phyloP scores from a whole-genome alignment of 345 rosid species.

The Erysimum cheiranthoides region DNA sequence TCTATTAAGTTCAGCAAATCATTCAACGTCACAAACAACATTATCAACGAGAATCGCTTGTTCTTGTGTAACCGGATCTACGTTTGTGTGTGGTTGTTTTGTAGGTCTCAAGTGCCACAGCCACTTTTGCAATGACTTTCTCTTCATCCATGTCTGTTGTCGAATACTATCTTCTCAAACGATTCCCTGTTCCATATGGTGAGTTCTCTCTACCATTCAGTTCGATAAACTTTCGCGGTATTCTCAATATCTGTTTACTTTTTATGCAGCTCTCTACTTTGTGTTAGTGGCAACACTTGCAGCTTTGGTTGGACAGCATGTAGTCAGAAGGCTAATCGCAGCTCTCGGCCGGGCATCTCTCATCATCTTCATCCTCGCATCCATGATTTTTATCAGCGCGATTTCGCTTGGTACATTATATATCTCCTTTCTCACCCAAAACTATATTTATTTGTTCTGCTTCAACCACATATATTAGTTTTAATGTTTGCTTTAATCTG shows the following conservation, averaged over 20 bases:
- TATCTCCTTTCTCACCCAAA: background rate
- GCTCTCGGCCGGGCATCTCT: slow-evolving; percentile 69
- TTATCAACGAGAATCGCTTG: background rate
- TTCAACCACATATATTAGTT: background rate
- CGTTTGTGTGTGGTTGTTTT: background rate
- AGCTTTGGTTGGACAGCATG: slow-evolving; percentile 64
- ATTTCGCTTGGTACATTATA: slow-evolving; percentile 60
- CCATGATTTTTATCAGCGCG: slow-evolving; percentile 63
- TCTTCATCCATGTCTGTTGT: slow-evolving; percentile 90
- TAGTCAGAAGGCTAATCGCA: slow-evolving; percentile 58
- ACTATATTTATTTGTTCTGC: background rate
- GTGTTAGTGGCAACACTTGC: slow-evolving; percentile 60
- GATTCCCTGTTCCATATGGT: slow-evolving; percentile 86
- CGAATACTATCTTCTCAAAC: slow-evolving; percentile 80
- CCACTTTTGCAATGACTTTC: slow-evolving; percentile 87
- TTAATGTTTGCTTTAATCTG: background rate
- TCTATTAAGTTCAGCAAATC: too few species aligned
- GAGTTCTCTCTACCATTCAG: slow-evolving; percentile 19
- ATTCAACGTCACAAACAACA: too few species aligned
- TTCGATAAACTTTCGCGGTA: background rate
- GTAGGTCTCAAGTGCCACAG: slow-evolving; percentile 86
- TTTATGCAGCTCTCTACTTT: slow-evolving; percentile 60
- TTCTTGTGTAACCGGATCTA: background rate
- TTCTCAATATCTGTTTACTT: background rate
- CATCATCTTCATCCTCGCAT: slow-evolving; percentile 71